phyloP scores from a whole-genome alignment of 108 stramenopile species.

The Poteriospumella lacustris region DNA sequence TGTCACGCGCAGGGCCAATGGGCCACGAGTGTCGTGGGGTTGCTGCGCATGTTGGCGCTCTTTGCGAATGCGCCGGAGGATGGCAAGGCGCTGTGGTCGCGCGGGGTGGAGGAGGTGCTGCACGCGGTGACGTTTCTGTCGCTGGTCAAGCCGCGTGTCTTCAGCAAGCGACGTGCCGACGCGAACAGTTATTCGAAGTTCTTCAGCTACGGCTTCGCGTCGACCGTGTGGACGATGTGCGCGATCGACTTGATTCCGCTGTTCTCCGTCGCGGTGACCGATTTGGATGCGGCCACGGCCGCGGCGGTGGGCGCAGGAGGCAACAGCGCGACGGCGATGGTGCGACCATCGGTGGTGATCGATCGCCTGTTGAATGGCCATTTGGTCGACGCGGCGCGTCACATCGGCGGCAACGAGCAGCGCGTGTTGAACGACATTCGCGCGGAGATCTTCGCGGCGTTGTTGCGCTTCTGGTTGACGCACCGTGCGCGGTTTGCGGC shows the following conservation, averaged over 20 bases:
- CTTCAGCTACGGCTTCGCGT: neutral
- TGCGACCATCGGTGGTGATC: too few relatives aligned
- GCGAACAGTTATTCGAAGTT: neutral
- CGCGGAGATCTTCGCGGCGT: conserved; percentile 1
- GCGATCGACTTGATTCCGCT: neutral
- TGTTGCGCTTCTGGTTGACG: too few relatives aligned
- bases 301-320: neutral
- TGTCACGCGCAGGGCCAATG: neutral
- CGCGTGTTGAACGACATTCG: neutral
- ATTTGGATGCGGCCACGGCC: neutral
- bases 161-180: neutral
- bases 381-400: neutral
- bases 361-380: too few relatives aligned
- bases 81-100: neutral
- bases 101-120: neutral
- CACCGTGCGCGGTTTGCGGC: too few relatives aligned
- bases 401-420: neutral
- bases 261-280: neutral
- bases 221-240: neutral
- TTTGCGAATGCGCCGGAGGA: neutral
- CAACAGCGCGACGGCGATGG: too few relatives aligned
- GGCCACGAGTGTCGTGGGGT: neutral
- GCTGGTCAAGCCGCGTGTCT: neutral
- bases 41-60: neutral
- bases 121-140: neutral